A percentile compares a stretch with the other conserved stretches of the same genome.
Evolutionary conservation across 257 asterid species (phyloP).

Genomic region (Plantago major): DNA sequence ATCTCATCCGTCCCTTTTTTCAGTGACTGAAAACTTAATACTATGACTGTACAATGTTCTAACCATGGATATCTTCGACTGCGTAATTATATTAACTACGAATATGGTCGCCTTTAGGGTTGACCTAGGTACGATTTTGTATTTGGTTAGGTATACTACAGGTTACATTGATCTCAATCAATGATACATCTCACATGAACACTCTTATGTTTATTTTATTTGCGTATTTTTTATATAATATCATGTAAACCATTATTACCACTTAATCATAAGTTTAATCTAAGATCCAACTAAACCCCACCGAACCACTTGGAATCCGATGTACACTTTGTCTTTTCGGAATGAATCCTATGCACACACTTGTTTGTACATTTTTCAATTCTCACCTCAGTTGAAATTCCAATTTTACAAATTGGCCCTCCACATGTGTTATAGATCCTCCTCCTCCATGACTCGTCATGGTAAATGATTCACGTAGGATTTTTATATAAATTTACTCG

Average conservation of each 20-base stretch:
- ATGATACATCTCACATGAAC: slow-evolving; percentile 12
- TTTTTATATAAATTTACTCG: no score
- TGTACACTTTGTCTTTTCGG: slow-evolving; percentile 7
- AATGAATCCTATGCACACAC: background rate
- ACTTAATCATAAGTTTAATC: slow-evolving; percentile 15
- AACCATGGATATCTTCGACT: no score
- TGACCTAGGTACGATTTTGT: slow-evolving; percentile 30
- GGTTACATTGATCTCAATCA: slow-evolving; percentile 30
- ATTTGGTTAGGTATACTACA: slow-evolving; percentile 35
- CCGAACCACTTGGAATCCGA: slow-evolving; percentile 44
- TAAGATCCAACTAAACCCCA: slow-evolving; percentile 37
- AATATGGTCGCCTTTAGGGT: slow-evolving; percentile 15
- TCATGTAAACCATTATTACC: slow-evolving; percentile 13
- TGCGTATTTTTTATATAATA: background rate
- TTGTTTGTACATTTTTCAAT: background rate
- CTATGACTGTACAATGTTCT: no score
- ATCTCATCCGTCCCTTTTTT: no score
- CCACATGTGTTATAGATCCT: no score
- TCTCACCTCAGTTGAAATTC: no score
- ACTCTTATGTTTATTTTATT: slow-evolving; percentile 15
- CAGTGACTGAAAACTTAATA: no score
- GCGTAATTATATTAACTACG: no score
- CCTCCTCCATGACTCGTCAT: no score
- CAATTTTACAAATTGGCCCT: no score
- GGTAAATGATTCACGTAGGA: no score